These are phyloP conservation scores for Rhododendron ovatum DNA, from an alignment of 148 eudicot species.

Conservation along the genomic window DNA sequence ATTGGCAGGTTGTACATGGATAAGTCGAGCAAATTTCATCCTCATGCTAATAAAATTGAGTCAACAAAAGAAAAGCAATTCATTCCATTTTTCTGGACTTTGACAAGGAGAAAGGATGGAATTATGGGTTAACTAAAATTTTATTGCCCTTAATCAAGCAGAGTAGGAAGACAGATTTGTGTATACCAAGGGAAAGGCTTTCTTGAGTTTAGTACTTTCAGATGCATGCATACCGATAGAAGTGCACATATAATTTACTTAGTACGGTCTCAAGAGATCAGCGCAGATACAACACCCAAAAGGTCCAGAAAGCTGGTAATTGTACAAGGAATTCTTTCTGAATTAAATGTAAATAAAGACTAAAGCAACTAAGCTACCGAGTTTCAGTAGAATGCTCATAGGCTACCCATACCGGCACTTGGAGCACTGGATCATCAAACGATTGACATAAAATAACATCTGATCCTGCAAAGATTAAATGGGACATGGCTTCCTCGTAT, in stretches of 20 bases:
- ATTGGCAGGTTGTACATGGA: background rate
- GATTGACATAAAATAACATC: slow-evolving; percentile 59
- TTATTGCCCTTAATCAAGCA: background rate
- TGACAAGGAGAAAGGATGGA: background rate
- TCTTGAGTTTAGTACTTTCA: background rate
- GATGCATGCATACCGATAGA: background rate
- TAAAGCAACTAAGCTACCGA: slow-evolving; percentile 4
- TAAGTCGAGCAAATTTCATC: background rate
- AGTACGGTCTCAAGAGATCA: background rate
- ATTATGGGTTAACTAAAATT: background rate
- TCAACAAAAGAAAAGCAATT: background rate
- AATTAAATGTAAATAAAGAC: background rate
- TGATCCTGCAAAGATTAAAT: slow-evolving; percentile 54
- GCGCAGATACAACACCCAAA: background rate
- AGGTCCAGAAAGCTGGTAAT: background rate
- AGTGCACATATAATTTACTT: background rate
- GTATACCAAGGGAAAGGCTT: background rate
- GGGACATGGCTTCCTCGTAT: slow-evolving; percentile 51
- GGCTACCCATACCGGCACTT: slow-evolving; percentile 45
- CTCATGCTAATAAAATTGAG: background rate
- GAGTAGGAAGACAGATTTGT: background rate
- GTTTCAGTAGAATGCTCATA: background rate
- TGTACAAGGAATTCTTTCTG: background rate
- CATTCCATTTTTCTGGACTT: background rate
- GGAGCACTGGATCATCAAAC: slow-evolving; percentile 53